These are phyloP conservation scores for Pythium guiyangense DNA, from an alignment of 352 stramenopile species.

Conservation along the genomic window DNA sequence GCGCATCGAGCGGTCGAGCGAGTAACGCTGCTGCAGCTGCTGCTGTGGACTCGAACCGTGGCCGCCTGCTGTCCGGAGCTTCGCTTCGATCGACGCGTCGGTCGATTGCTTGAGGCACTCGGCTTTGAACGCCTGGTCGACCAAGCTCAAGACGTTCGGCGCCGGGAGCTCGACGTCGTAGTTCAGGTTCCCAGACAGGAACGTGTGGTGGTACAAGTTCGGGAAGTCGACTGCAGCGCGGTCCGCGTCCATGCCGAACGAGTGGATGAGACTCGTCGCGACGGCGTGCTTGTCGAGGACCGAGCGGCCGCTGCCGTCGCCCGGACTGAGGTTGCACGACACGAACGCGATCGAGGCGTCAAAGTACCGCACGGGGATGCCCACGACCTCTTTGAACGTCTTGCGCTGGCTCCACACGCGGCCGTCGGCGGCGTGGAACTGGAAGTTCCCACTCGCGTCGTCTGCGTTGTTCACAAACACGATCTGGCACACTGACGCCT, in stretches of 20 bases:
- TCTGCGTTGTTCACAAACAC: conserved; percentile 85
- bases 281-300: conserved; percentile 49
- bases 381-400: conserved; percentile 72
- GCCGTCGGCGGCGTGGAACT: conserved; percentile 59
- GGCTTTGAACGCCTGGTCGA: conserved; percentile 78
- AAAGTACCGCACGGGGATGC: conserved; percentile 79
- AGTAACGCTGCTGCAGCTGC: conserved; percentile 11
- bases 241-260: conserved; percentile 79
- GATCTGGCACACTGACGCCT: conserved; percentile 77
- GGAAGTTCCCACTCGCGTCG: conserved; percentile 74
- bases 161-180: conserved; percentile 63
- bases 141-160: conserved; percentile 22
- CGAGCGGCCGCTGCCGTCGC: conserved; percentile 18
- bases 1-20: conserved; percentile 6
- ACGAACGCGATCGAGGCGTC: conserved; percentile 84
- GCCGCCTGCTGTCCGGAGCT: conserved; percentile 19
- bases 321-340: conserved; percentile 58
- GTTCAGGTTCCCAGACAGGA: conserved; percentile 77
- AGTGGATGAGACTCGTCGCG: conserved; percentile 63
- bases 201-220: conserved; percentile 83
- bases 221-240: conserved; percentile 72
- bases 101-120: conserved; percentile 55
- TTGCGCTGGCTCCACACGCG: conserved; percentile 74
- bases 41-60: conserved; percentile 13
- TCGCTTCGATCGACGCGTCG: conserved; percentile 52